Conservation (phyloP, 495 filamentous ascomycete species). For the Hyaloscypha finlandica region DNA sequence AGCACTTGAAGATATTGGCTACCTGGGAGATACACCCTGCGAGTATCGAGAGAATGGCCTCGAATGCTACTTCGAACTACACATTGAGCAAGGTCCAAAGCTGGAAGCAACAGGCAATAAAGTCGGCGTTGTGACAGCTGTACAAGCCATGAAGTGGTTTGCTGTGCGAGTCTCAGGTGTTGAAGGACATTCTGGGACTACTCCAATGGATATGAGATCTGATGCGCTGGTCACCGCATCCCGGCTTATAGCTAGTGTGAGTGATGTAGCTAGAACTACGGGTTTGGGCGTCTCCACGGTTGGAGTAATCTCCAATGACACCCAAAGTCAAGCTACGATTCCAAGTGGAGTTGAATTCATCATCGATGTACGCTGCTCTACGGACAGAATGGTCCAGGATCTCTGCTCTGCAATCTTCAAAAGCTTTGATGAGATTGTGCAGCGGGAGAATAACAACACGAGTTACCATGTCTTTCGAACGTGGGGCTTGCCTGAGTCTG, state of each 20-base stretch:
- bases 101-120: slow-evolving; percentile 61
- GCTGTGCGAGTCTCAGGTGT: slow-evolving; percentile 63
- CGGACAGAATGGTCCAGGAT: slow-evolving; percentile 56
- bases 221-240: slow-evolving; percentile 69
- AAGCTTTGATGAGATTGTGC: slow-evolving; percentile 24
- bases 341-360: slow-evolving; percentile 68
- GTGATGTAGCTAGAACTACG: slow-evolving; percentile 35
- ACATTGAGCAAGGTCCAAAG: slow-evolving; percentile 79
- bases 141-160: slow-evolving; percentile 72
- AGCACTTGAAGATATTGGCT: slow-evolving; percentile 69
- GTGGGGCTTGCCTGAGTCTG: slow-evolving; percentile 60
- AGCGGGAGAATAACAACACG: slow-evolving; percentile 40
- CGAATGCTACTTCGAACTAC: slow-evolving; percentile 79
- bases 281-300: slow-evolving; percentile 63
- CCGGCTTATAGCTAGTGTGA: slow-evolving; percentile 63
- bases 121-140: slow-evolving; percentile 74
- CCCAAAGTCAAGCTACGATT: slow-evolving; percentile 72
- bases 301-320: slow-evolving; percentile 65
- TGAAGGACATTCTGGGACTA: slow-evolving; percentile 75
- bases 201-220: slow-evolving; percentile 56
- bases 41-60: slow-evolving; percentile 64
- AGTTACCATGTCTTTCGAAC: slow-evolving; percentile 56
- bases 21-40: slow-evolving; percentile 59
- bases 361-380: slow-evolving; percentile 69
- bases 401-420: slow-evolving; percentile 37